Percentiles rank a stretch among this genome's conserved stretches.
These are phyloP conservation scores for Neocucurbitaria cava DNA, from an alignment of 2,329 filamentous ascomycete genomes.

Conservation along the genomic window DNA sequence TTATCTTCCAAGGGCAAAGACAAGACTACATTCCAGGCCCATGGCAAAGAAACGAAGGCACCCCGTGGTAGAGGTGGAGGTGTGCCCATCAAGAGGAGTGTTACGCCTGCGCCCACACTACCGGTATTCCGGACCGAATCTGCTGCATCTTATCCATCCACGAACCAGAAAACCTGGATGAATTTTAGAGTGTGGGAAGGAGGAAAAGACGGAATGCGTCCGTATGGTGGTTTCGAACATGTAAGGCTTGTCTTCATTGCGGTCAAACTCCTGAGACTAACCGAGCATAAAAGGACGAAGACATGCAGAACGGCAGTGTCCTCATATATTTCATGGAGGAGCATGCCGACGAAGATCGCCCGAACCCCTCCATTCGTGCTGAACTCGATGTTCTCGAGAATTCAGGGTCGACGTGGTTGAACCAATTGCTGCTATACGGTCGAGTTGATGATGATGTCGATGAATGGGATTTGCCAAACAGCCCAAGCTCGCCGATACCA, in stretches of 20 bases:
- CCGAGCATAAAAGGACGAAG: constrained; percentile 39
- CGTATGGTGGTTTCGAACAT: constrained; percentile 48
- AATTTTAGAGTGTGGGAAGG: constrained; percentile 49
- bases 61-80: constrained; percentile 49
- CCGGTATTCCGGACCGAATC: constrained; percentile 35
- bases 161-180: constrained; percentile 41
- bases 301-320: constrained; percentile 49
- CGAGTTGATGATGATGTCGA: constrained; percentile 44
- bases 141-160: constrained; percentile 22
- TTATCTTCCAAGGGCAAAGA: constrained; percentile 40
- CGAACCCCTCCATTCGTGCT: constrained; percentile 44
- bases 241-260: constrained; percentile 24
- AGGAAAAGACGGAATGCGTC: constrained; percentile 34
- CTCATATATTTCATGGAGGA: constrained; percentile 51
- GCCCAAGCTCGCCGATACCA: constrained; percentile 25
- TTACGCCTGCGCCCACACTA: constrained; percentile 18
- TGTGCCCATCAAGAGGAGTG: constrained; percentile 43
- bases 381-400: constrained; percentile 45
- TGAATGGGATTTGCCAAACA: constrained; percentile 37
- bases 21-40: constrained; percentile 41
- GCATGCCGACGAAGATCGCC: constrained; percentile 43
- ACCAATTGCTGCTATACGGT: constrained; percentile 45
- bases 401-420: constrained; percentile 48
- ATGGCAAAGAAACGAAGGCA: constrained; percentile 49
- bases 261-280: constrained; percentile 12